Percentiles rank a stretch among this genome's conserved stretches.
phyloP scores from a whole-genome alignment of 2,329 filamentous ascomycete genomes.

The Chrysoporthe puriensis region DNA sequence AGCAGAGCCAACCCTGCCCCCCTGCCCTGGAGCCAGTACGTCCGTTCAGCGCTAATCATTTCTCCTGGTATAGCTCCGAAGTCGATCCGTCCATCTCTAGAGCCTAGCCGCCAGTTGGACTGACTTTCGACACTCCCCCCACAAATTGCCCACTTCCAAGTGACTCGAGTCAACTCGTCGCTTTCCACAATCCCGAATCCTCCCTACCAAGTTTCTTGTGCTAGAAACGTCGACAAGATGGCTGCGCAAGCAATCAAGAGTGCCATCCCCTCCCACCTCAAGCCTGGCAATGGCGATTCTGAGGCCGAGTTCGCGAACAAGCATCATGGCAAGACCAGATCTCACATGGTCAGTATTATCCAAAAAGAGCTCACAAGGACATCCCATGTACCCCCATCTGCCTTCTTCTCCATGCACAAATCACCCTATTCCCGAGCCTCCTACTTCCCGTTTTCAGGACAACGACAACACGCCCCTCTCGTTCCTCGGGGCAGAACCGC shows the following conservation, averaged over 20 bases:
- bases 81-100: background rate
- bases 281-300: constrained; percentile 57
- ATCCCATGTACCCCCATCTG: background rate
- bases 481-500: background rate
- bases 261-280: constrained; percentile 84
- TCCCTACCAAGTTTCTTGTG: background rate
- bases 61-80: constrained; percentile 19
- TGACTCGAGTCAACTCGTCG: constrained; percentile 1
- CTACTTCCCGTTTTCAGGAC: background rate
- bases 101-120: constrained; percentile 19
- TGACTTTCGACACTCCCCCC: constrained; percentile 14
- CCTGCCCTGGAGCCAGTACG: constrained; percentile 6
- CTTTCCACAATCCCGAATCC: background rate
- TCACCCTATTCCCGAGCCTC: background rate
- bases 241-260: constrained; percentile 67
- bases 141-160: background rate
- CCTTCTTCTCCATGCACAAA: background rate
- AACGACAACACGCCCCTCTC: background rate
- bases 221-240: constrained; percentile 56
- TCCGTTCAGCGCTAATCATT: constrained; percentile 25
- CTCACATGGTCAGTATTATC: constrained; percentile 73
- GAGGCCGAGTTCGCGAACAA: constrained; percentile 60
- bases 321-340: constrained; percentile 84
- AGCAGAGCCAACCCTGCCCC: background rate
- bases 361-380: background rate